These are phyloP conservation scores for Phytopythium aichiense DNA, from an alignment of 352 stramenopile genomes.

Conservation along the genomic window DNA sequence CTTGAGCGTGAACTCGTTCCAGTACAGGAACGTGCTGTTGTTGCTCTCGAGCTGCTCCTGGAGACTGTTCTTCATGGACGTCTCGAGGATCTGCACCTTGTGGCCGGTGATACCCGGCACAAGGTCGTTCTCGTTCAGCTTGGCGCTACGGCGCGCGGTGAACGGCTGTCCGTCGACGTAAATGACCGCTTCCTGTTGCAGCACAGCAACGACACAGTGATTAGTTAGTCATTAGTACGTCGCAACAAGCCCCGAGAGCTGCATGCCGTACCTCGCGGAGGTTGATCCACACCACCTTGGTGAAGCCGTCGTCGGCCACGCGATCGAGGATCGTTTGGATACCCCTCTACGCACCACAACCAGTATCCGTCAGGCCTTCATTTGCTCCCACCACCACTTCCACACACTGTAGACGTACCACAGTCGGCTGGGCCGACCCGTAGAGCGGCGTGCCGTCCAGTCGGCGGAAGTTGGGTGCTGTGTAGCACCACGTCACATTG, in stretches of 20 bases:
- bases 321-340: constrained; percentile 69
- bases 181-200: constrained; percentile 65
- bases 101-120: constrained; percentile 79
- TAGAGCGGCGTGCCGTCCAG: constrained; percentile 70
- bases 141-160: constrained; percentile 65
- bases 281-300: constrained; percentile 82
- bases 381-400: background rate
- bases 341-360: constrained; percentile 38
- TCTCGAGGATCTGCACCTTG: constrained; percentile 77
- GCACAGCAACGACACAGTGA: constrained; percentile 3
- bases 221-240: background rate
- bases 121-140: constrained; percentile 82
- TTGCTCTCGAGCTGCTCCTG: constrained; percentile 52
- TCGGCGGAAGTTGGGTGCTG: constrained; percentile 77
- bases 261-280: constrained; percentile 47
- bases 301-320: constrained; percentile 67
- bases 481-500: background rate
- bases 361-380: background rate
- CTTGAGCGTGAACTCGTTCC: constrained; percentile 60
- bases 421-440: constrained; percentile 62
- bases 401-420: constrained; percentile 29
- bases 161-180: constrained; percentile 75
- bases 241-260: background rate
- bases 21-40: constrained; percentile 71
- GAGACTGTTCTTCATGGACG: constrained; percentile 75